Evolutionary conservation across 2,329 filamentous ascomycete genomes (phyloP).

Genomic region (Zopfia rhizophila): DNA sequence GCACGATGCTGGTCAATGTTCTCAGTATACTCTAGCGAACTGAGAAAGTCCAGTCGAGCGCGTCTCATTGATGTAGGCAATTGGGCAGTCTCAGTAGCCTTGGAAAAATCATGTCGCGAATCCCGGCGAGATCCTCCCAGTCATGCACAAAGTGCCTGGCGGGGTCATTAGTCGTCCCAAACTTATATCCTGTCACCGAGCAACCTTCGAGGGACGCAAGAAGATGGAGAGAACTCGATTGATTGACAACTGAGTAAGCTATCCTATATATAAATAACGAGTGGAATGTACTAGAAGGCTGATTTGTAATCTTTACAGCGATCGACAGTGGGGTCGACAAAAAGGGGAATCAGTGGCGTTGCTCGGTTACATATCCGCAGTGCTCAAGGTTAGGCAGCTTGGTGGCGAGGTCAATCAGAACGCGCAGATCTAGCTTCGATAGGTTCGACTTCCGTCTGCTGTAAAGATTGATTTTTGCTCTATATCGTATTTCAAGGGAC

Average conservation of each 20-base stretch:
- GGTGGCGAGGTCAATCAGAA: slow-evolving; percentile 11
- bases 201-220: no score
- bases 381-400: slow-evolving; percentile 1
- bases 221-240: no score
- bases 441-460: not conserved
- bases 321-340: no score
- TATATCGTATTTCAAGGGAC: not conserved
- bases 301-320: no score
- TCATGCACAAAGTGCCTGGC: not conserved
- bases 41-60: slow-evolving; percentile 3
- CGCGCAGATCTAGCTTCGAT: slow-evolving; percentile 15
- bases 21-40: not conserved
- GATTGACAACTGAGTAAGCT: no score
- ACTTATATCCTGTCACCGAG: not conserved
- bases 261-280: no score
- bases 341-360: no score
- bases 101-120: slow-evolving; percentile 7
- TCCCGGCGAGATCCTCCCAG: slow-evolving; percentile 4
- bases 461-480: no score
- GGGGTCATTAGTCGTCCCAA: not conserved
- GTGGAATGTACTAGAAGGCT: no score
- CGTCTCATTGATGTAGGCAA: not conserved
- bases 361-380: no score
- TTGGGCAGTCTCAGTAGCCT: not conserved
- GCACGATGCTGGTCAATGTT: not conserved